A percentile compares a stretch with the other conserved stretches of the same genome.
phyloP scores from a whole-genome alignment of 2,329 filamentous ascomycete genomes.

The Fusarium beomiforme region DNA sequence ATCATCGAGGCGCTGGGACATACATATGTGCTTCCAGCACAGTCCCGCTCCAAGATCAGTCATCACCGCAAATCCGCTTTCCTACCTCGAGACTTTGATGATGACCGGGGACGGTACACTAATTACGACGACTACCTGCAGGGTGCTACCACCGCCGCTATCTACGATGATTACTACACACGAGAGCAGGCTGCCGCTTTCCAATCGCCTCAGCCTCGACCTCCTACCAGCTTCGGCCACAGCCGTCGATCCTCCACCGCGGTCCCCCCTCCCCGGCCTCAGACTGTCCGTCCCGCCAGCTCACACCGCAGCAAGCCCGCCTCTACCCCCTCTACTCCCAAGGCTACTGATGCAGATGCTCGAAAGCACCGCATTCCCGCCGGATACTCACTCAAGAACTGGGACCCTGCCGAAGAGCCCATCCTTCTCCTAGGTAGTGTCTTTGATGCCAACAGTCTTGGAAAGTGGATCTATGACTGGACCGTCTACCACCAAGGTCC shows the following conservation, averaged over 20 bases:
- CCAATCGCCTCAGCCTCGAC: conserved; percentile 55
- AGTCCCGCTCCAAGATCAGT: conserved; percentile 53
- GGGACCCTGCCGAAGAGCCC: conserved; percentile 93
- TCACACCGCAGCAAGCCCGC: conserved; percentile 38
- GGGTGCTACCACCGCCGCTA: conserved; percentile 48
- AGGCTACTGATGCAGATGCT: conserved; percentile 69
- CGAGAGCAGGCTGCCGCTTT: conserved; percentile 48
- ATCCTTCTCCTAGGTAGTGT: conserved; percentile 95
- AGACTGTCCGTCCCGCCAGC: conserved; percentile 60
- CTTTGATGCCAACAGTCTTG: conserved; percentile 96
- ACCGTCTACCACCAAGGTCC: conserved; percentile 90
- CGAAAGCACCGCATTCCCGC: conserved; percentile 78
- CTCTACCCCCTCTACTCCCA: conserved; percentile 50
- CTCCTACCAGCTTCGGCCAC: conserved; percentile 55
- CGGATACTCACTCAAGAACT: conserved; percentile 97
- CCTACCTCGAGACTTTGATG: conserved; percentile 54
- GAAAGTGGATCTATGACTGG: conserved; percentile 99
- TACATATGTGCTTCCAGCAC: conserved; percentile 63
- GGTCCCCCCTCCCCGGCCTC: conserved; percentile 62
- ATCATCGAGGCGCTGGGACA: conserved; percentile 63
- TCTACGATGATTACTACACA: conserved; percentile 51
- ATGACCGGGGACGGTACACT: conserved; percentile 66
- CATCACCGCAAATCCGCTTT: conserved; percentile 48
- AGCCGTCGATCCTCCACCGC: conserved; percentile 60
- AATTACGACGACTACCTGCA: conserved; percentile 67